Conservation (phyloP, 1,139 yeast species). For the Taiozyma onychis region DNA sequence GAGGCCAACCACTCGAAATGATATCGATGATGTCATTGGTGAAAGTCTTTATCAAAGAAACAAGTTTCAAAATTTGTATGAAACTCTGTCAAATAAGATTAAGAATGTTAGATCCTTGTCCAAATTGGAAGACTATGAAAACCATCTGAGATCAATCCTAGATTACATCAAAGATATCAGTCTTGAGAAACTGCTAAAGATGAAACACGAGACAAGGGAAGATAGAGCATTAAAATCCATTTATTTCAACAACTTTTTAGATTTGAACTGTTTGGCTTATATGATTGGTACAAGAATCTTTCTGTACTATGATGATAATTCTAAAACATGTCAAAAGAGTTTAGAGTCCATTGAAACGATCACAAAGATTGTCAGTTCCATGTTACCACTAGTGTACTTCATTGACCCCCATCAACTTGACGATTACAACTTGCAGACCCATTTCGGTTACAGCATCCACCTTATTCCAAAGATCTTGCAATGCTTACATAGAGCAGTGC, state of each 20-base stretch:
- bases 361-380: slow-evolving; percentile 2
- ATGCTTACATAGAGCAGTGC: slow-evolving; percentile 3
- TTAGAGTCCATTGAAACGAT: slow-evolving; percentile 3
- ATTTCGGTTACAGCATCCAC: slow-evolving; percentile 8
- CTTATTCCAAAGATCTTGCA: slow-evolving; percentile 9
- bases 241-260: slow-evolving; percentile 6
- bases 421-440: slow-evolving; percentile 4
- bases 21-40: neutral
- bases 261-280: slow-evolving; percentile 6
- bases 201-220: slow-evolving; percentile 2
- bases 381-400: slow-evolving; percentile 5
- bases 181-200: slow-evolving; percentile 4
- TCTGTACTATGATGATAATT: slow-evolving; percentile 1
- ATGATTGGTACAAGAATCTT: slow-evolving; percentile 4
- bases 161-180: slow-evolving; percentile 1
- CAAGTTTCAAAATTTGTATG: neutral
- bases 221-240: slow-evolving; percentile 1
- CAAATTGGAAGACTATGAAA: slow-evolving; percentile 1
- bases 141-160: neutral
- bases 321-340: neutral
- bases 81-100: slow-evolving; percentile 3
- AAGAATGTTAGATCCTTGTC: slow-evolving; percentile 6
- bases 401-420: slow-evolving; percentile 10
- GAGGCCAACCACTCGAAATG: neutral
- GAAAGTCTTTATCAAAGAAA: neutral